Evolutionary conservation across 1,284 basidiomycete genomes (phyloP).

Genomic region (Somion occarium): DNA sequence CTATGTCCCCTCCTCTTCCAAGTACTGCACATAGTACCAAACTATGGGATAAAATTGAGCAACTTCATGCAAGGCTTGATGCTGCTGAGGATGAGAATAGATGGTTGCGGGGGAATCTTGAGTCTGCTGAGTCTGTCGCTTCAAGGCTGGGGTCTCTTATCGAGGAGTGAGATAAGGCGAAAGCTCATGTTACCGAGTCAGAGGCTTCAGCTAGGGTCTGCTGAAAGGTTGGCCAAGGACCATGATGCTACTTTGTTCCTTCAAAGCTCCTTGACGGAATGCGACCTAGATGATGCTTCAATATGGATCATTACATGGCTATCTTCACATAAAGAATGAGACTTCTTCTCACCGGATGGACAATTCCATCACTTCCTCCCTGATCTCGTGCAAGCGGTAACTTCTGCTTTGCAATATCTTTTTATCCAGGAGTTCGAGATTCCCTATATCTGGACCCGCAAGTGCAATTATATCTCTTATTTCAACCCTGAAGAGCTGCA

Average conservation of each 20-base stretch:
- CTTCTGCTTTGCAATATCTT: constrained; percentile 76
- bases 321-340: constrained; percentile 70
- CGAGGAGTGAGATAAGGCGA: constrained; percentile 43
- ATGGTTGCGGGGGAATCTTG: constrained; percentile 21
- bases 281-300: constrained; percentile 78
- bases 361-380: constrained; percentile 55
- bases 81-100: constrained; percentile 51
- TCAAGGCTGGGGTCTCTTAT: constrained; percentile 31
- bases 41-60: constrained; percentile 33
- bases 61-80: constrained; percentile 47
- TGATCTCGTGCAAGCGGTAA: constrained; percentile 78
- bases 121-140: constrained; percentile 23
- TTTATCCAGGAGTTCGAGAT: constrained; percentile 91
- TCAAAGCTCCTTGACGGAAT: constrained; percentile 61
- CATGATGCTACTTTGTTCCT: constrained; percentile 56
- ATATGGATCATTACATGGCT: constrained; percentile 87
- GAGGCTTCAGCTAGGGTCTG: constrained; percentile 43
- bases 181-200: constrained; percentile 36
- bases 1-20: background rate
- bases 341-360: constrained; percentile 68
- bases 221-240: constrained; percentile 45
- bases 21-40: constrained; percentile 23
- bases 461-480: constrained; percentile 84
- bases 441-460: constrained; percentile 93
- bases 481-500: constrained; percentile 60